Evolutionary conservation across 805 yeast species (phyloP), one percentile per base, ranked within the genome.

Genomic region (Hanseniaspora thailandica): DNA sequence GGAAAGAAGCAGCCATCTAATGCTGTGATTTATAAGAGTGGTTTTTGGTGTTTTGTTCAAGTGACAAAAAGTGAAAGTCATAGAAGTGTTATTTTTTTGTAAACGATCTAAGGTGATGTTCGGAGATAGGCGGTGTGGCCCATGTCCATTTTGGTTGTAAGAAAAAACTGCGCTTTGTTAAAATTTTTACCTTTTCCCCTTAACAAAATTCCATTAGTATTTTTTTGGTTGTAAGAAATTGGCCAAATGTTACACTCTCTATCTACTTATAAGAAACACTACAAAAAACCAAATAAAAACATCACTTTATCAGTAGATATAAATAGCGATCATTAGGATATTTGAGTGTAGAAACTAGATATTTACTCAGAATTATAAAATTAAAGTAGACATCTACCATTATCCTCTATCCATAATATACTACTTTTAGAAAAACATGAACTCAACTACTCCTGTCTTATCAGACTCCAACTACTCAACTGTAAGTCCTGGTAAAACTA

Each of bases 1-100:
- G 84, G 40, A 64, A 47, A 1, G 20, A 5, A 10, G n/a, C 9
- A 10, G n/a, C 12, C 45, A 47, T 47, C n/a, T n/a, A n/a, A n/a
- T n/a, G n/a, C n/a, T n/a, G n/a, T 28, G 25, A 36, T 39, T 6
- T 12, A 39, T 20, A 39, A 22, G 3, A 23, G 5, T 20, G n/a
- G 13, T 12, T 31, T 9, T 31, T 12, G 34, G 34, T 31, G 33
- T 30, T 12, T 30, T 30, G 33, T 30, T 30, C 33, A 30, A 6
- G 33, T 4, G 28, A 26, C 8, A 6, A 8, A 26, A 26, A 5
- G 17, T 13, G 17, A 36, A 26, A 26, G 8, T 26, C 15, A 33
- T 38, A 38, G 17, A 38, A 17, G 25, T 26, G 28, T 26, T n/a
- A 15, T 30, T 31, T 31, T 31, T 31, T 31, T 31, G 34, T 31